phyloP scores from a whole-genome alignment of 2,329 filamentous ascomycete genomes.

The Ascosphaera aggregata region DNA sequence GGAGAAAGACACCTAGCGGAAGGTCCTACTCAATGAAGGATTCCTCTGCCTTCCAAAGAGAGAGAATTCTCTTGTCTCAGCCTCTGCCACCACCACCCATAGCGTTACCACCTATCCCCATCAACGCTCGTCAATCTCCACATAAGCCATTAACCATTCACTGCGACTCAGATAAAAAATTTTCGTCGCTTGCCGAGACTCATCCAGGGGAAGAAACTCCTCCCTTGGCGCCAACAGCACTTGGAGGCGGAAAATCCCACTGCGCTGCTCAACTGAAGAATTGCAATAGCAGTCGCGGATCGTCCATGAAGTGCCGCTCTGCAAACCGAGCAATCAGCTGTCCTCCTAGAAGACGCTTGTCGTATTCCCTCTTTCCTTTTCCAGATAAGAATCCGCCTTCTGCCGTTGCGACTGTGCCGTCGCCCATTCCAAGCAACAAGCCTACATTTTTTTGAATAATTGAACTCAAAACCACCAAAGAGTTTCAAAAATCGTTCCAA shows the following conservation, averaged over 20 bases:
- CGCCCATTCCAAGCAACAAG: neutral
- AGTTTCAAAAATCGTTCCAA: no score
- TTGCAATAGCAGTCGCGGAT: neutral
- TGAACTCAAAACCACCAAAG: no score
- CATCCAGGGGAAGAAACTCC: neutral
- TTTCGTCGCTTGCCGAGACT: neutral
- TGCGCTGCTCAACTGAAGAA: neutral
- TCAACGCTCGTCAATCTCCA: conserved; percentile 14
- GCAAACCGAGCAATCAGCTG: neutral
- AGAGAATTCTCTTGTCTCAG: neutral
- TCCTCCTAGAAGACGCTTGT: neutral
- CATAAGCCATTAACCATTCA: neutral
- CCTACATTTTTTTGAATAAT: neutral
- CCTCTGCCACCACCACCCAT: neutral
- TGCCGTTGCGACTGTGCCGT: neutral
- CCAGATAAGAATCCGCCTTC: neutral
- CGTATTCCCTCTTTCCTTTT: neutral
- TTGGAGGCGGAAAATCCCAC: neutral
- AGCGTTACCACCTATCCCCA: neutral
- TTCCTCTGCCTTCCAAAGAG: neutral
- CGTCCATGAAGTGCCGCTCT: neutral
- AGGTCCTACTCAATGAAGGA: neutral
- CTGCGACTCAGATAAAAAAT: neutral
- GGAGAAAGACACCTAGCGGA: neutral
- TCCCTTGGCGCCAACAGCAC: neutral